These are phyloP conservation scores for Beauveria varroae DNA, from an alignment of 2,329 filamentous ascomycete species.

Conservation along the genomic window DNA sequence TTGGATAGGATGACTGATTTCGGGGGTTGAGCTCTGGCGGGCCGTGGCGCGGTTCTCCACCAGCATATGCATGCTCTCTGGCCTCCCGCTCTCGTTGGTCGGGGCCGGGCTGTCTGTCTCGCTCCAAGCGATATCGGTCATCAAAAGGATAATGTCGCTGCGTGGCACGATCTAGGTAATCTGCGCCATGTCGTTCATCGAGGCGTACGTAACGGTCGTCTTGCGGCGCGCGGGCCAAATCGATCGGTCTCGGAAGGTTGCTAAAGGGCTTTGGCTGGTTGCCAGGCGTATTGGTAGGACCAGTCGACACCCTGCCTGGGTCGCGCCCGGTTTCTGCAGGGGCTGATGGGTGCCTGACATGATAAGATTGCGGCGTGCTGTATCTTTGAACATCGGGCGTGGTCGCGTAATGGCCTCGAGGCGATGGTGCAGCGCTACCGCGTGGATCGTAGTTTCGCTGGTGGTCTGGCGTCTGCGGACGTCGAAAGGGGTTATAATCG, in stretches of 20 bases:
- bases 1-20: conserved; percentile 38
- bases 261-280: conserved; percentile 45
- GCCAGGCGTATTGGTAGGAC: conserved; percentile 40
- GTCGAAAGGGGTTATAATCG: conserved; percentile 55
- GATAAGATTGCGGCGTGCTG: conserved; percentile 48
- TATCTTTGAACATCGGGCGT: conserved; percentile 53
- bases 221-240: conserved; percentile 34
- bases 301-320: conserved; percentile 28
- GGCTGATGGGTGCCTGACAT: conserved; percentile 41
- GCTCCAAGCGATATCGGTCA: conserved; percentile 44
- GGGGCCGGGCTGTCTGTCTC: conserved; percentile 38
- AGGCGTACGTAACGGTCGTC: conserved; percentile 41
- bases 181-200: conserved; percentile 38
- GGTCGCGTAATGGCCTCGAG: conserved; percentile 42
- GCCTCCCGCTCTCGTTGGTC: conserved; percentile 37
- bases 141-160: conserved; percentile 41
- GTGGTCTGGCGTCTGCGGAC: conserved; percentile 69
- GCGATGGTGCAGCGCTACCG: conserved; percentile 38
- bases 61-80: conserved; percentile 42
- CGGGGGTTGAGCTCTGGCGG: conserved; percentile 39
- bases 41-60: conserved; percentile 33
- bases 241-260: conserved; percentile 38
- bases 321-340: conserved; percentile 38
- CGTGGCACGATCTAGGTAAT: conserved; percentile 47
- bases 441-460: conserved; percentile 46